Evolutionary conservation across 2,329 filamentous ascomycete genomes (phyloP).

Genomic region (Neofusicoccum kwambonambiense): DNA sequence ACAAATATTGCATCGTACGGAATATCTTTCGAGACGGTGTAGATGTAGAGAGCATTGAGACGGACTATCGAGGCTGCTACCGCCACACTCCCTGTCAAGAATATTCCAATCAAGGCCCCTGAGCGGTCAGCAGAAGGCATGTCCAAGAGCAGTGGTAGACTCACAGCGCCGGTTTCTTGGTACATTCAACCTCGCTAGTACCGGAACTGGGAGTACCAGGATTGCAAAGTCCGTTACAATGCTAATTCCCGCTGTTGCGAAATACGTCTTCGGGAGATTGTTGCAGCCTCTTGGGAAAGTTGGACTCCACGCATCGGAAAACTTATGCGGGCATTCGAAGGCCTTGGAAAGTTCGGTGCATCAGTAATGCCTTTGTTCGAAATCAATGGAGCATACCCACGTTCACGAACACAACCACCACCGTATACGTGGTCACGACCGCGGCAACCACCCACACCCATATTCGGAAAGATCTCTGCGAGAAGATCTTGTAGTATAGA

Average conservation of each 20-base stretch:
- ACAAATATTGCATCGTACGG: slow-evolving; percentile 24
- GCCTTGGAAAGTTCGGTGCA: slow-evolving; percentile 16
- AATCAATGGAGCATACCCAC: background rate
- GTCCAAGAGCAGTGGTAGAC: background rate
- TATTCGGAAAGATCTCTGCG: slow-evolving; percentile 20
- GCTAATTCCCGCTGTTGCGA: slow-evolving; percentile 24
- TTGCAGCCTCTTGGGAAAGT: slow-evolving; percentile 26
- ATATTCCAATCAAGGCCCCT: slow-evolving; percentile 25
- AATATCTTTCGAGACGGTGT: slow-evolving; percentile 22
- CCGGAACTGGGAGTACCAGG: slow-evolving; percentile 23
- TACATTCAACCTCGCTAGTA: slow-evolving; percentile 23
- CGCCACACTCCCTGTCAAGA: slow-evolving; percentile 24
- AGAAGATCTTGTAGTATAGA: slow-evolving; percentile 26
- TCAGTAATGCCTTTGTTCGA: background rate
- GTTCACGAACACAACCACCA: slow-evolving; percentile 23
- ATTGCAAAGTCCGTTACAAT: slow-evolving; percentile 26
- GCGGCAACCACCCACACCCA: slow-evolving; percentile 15
- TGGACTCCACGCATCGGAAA: slow-evolving; percentile 23
- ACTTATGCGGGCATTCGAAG: slow-evolving; percentile 23
- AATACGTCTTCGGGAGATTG: slow-evolving; percentile 24
- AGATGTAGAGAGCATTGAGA: slow-evolving; percentile 24
- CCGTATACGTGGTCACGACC: slow-evolving; percentile 21
- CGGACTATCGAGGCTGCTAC: slow-evolving; percentile 25
- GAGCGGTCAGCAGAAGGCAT: background rate
- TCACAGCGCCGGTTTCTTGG: slow-evolving; percentile 21